phyloP scores from a whole-genome alignment of 2,329 filamentous ascomycete species.

The Rutstroemia sp. region DNA sequence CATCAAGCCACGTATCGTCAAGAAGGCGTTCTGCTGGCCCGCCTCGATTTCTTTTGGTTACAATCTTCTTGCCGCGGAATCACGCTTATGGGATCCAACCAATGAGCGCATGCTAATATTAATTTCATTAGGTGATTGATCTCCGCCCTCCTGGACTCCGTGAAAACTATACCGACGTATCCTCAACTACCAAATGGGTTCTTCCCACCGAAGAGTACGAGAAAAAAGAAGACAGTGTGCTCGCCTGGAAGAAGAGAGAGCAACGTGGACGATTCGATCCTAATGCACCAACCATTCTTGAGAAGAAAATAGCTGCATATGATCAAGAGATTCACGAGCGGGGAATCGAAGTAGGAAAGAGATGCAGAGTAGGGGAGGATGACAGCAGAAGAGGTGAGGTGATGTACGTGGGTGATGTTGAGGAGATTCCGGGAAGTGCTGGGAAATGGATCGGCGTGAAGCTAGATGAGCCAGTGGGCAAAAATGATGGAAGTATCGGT shows the following conservation, averaged over 20 bases:
- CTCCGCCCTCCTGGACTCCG: conserved; percentile 68
- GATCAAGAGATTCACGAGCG: conserved; percentile 63
- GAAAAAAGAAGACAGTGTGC: conserved; percentile 75
- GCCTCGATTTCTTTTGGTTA: neutral
- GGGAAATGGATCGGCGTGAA: conserved; percentile 67
- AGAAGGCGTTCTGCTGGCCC: neutral
- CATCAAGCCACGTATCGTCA: conserved; percentile 4
- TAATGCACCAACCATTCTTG: conserved; percentile 63
- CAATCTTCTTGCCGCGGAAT: neutral
- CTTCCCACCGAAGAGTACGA: conserved; percentile 85
- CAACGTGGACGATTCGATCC: conserved; percentile 96
- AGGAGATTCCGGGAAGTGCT: conserved; percentile 60
- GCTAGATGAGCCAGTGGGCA: conserved; percentile 73
- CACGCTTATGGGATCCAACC: neutral
- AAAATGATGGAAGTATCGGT: conserved; percentile 71
- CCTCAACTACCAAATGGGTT: conserved; percentile 79
- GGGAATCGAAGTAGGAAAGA: conserved; percentile 55
- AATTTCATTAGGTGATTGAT: conserved; percentile 59
- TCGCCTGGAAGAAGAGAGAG: conserved; percentile 92
- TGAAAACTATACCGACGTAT: conserved; percentile 74
- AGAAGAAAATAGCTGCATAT: conserved; percentile 62
- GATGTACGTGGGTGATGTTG: conserved; percentile 63
- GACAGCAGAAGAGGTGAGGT: conserved; percentile 64
- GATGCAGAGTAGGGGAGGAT: conserved; percentile 59
- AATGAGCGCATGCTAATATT: conserved; percentile 11